These are phyloP conservation scores for Hevea brasiliensis DNA, from an alignment of 345 rosid species.

Conservation along the genomic window DNA sequence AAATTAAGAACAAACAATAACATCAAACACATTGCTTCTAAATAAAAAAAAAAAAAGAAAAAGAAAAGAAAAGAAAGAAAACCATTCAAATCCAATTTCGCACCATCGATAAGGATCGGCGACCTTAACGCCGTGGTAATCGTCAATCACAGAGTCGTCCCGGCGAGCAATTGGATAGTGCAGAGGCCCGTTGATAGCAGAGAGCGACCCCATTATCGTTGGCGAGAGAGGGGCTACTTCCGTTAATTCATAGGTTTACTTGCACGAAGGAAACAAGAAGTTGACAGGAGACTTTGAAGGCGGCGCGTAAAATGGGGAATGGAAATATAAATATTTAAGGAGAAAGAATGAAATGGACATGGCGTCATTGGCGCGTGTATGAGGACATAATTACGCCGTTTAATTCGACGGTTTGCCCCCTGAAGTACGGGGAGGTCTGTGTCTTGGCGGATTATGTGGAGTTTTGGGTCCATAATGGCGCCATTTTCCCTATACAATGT, in stretches of 20 bases:
- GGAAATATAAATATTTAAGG: no score
- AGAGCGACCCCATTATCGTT: slow-evolving; percentile 63
- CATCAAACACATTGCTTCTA: not conserved
- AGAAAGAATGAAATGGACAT: not conserved
- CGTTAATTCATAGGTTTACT: not conserved
- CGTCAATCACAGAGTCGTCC: slow-evolving; percentile 72
- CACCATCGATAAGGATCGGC: slow-evolving; percentile 93
- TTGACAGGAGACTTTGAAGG: no score
- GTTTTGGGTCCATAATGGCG: slow-evolving; percentile 28
- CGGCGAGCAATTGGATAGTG: slow-evolving; percentile 65
- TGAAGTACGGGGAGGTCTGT: no score
- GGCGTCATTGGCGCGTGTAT: slow-evolving; percentile 18
- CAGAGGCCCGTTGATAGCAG: slow-evolving; percentile 34
- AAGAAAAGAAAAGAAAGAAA: no score
- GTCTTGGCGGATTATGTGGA: not conserved
- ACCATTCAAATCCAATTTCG: not conserved
- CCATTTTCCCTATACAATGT: slow-evolving; percentile 41
- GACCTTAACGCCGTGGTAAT: slow-evolving; percentile 69
- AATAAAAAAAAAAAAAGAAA: not conserved
- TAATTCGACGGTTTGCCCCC: not conserved
- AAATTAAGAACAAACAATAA: not conserved
- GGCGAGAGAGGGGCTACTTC: not conserved
- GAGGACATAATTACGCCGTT: slow-evolving; percentile 23
- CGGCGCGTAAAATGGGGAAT: no score
- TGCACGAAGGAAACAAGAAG: not conserved